Base-by-base conservation (phyloP, 2,329 filamentous ascomycete genomes). In the Cercospora janseana region DNA sequence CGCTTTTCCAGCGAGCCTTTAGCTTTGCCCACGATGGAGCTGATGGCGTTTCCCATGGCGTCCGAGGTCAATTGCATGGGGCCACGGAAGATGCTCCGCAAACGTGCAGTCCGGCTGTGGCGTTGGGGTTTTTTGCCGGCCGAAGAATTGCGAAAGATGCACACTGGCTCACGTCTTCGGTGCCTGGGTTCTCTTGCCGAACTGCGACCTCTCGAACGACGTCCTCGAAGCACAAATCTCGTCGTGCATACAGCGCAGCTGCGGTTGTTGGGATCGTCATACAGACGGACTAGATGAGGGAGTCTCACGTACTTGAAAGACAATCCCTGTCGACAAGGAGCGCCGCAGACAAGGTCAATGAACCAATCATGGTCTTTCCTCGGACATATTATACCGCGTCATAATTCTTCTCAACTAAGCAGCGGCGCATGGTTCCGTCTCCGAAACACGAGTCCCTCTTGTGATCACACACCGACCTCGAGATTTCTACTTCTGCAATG, bases 31-130 rank as follows among this genome's bases (percentile, higher is more conserved):
- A 49, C 18, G 4, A 35, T 23, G 10, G 20, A 34, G 37, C 38
- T 49, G 37, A 43, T 32, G 13, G 37, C 27, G 23, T 49, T 49
- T 3, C 46, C 46, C 46, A 49, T 49, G 7, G 7, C n/a, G 18
- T 20, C 27, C 21, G 18, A 2, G 6, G 26, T 20, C 35, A 24
- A 26, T 15, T 24, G 35, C 35, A 40, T 40, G 21, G n/a, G n/a
- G 26, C 26, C 35, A 16, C 35, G 20, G 35, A 7, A 38, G 20
- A 23, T 24, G 35, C 35, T 40, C 35, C 35, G 35, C 35, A 40
- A 20, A 26, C 35, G 20, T 24, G 35, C 35, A 40, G 35, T n/a
- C n/a, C 35, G 21, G 35, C 16, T 23, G 35, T 40, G 35, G 35
- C 35, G 35, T 42, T 16, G 40, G 15, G 24, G 20, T 31, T 27